A percentile compares a stretch with the other conserved stretches of the same genome.
Conservation (phyloP, 352 stramenopile genomes). For the Plasmopara halstedii region DNA sequence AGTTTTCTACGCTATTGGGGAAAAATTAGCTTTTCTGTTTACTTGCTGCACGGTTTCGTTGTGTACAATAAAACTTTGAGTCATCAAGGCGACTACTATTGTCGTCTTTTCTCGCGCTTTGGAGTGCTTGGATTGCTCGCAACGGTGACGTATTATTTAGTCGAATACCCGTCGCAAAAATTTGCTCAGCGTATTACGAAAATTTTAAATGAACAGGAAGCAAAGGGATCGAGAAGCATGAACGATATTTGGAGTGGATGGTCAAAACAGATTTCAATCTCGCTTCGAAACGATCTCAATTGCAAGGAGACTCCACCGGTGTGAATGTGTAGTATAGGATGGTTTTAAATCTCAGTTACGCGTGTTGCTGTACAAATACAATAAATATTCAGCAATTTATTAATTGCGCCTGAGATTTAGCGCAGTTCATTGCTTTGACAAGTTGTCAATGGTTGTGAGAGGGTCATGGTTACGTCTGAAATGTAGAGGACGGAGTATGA, state of each 20-base stretch:
- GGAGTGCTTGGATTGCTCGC: slow-evolving; percentile 22
- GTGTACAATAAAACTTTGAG: slow-evolving; percentile 21
- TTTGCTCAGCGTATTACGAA: slow-evolving; percentile 34
- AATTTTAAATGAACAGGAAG: slow-evolving; percentile 19
- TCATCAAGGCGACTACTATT: slow-evolving; percentile 25
- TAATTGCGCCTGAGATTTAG: too few relatives aligned
- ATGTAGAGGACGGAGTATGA: too few relatives aligned
- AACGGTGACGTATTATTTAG: slow-evolving; percentile 24
- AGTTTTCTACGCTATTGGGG: slow-evolving; percentile 33
- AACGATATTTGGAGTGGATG: neutral
- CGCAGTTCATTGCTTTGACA: too few relatives aligned
- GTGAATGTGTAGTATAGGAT: too few relatives aligned
- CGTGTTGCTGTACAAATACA: too few relatives aligned
- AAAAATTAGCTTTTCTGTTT: slow-evolving; percentile 46
- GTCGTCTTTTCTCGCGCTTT: slow-evolving; percentile 28
- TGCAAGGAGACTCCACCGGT: too few relatives aligned
- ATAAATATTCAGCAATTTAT: too few relatives aligned
- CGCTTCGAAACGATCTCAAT: too few relatives aligned
- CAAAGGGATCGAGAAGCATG: slow-evolving; percentile 8
- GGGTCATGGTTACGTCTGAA: too few relatives aligned
- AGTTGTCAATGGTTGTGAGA: too few relatives aligned
- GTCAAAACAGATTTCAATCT: too few relatives aligned
- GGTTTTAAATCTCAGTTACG: too few relatives aligned
- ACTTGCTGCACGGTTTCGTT: slow-evolving; percentile 38
- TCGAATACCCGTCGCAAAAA: slow-evolving; percentile 50